Evolutionary conservation across 2,329 filamentous ascomycete genomes (phyloP), one percentile per base, ranked within the genome.

Genomic region (Berkeleyomyces basicola): DNA sequence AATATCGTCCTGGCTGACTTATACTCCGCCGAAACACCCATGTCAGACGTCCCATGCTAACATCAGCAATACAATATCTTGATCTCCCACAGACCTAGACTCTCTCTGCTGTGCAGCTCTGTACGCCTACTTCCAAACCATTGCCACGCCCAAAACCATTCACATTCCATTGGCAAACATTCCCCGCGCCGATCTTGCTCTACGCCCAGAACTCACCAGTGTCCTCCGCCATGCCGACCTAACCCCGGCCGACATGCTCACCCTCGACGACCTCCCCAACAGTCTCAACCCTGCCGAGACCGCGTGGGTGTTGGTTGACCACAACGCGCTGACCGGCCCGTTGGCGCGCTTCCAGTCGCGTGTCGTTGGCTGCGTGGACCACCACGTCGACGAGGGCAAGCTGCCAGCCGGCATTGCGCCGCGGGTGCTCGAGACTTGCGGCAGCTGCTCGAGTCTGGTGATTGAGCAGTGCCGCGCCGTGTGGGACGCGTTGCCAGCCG

Each of bases 91-190:
- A 87, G 88, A 93, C 68, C 83, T 93, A 62, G 88, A 93, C 74
- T 91, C 88, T 1, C 80, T 93, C 67, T 88, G 86, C 71, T 86
- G 83, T 37, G 82, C 88, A 36, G 74, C 93, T 16, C 73, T 91
- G 36, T 82, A 86, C 65, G 86, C 88, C 63, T 93, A 91, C 72
- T 75, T 92, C 44, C 82, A 83, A 66, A 86, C 82, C 42, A 79
- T 83, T 69, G 71, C 78, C 3, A 74, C 80, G 3, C 76, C 76
- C 10, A 75, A 78, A 63, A 74, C 72, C 59, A 74, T 87, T 43
- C 85, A 88, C 70, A 82, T 92, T 57, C 88, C 88, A 14, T 74
- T 95, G 53, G 82, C 84, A 64, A 88, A 91, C 70, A 79, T 93
- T 11, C 79, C 81, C 1, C 79, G 81, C 53, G 75, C 79, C 3